Conservation (phyloP, 805 yeast species). For the Osmozyma mogii region DNA sequence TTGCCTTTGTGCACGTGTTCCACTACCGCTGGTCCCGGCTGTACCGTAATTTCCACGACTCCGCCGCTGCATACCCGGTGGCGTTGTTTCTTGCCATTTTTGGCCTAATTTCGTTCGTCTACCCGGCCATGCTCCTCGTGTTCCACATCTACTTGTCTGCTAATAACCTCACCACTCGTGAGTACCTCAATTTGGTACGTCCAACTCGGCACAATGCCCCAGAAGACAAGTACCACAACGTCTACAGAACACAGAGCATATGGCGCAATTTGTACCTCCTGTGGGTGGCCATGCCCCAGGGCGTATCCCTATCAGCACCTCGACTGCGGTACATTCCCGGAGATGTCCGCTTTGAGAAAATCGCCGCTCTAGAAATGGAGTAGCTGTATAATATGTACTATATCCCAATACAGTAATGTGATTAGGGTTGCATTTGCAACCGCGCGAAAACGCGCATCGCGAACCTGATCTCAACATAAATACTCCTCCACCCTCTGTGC, state of each 20-base stretch:
- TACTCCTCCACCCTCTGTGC: too few relatives aligned
- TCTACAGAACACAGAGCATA: conserved; percentile 18
- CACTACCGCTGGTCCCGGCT: conserved; percentile 17
- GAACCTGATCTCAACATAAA: neutral
- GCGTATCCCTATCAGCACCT: conserved; percentile 7
- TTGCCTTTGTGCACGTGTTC: conserved; percentile 10
- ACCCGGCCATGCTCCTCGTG: conserved; percentile 46
- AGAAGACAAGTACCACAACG: conserved; percentile 19
- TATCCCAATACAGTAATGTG: neutral
- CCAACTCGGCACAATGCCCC: conserved; percentile 16
- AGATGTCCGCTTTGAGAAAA: conserved; percentile 5
- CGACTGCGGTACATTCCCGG: conserved; percentile 4
- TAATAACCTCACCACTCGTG: conserved; percentile 65
- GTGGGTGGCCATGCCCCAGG: conserved; percentile 31
- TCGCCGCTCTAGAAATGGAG: neutral
- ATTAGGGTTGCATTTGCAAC: neutral
- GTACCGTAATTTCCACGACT: conserved; percentile 7
- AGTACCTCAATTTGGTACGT: conserved; percentile 44
- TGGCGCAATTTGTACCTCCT: conserved; percentile 23
- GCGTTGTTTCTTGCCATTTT: conserved; percentile 48
- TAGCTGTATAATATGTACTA: neutral
- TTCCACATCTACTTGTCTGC: conserved; percentile 50
- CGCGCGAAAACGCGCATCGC: neutral
- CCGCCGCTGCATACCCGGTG: conserved; percentile 19
- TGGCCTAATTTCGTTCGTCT: conserved; percentile 37